These are phyloP conservation scores for Penicillium steckii DNA, from an alignment of 495 filamentous ascomycete genomes.

Conservation along the genomic window DNA sequence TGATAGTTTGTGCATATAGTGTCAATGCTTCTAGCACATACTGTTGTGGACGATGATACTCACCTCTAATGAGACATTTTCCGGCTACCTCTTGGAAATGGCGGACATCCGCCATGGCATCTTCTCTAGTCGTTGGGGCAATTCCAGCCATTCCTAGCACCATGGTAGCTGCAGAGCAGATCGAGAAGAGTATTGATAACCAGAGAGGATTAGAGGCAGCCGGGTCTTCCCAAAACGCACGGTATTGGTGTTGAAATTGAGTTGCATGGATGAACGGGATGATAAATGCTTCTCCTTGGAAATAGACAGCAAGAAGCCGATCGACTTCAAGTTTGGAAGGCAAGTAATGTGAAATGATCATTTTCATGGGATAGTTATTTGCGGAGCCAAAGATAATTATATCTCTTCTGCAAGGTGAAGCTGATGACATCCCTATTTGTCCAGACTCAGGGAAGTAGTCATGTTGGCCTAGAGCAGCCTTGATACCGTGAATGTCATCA, in stretches of 20 bases:
- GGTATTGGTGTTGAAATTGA: slow-evolving; percentile 4
- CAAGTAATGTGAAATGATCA: not conserved
- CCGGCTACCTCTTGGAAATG: slow-evolving; percentile 6
- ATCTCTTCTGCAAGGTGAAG: not conserved
- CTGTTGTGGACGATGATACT: slow-evolving; percentile 14
- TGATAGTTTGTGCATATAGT: slow-evolving; percentile 19
- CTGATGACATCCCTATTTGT: not conserved
- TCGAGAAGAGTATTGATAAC: slow-evolving; percentile 6
- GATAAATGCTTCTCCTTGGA: slow-evolving; percentile 1
- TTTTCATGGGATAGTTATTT: not conserved
- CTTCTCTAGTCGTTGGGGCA: not conserved
- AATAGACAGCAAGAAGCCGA: slow-evolving; percentile 2
- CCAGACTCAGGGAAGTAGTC: not conserved
- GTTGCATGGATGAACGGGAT: slow-evolving; percentile 2
- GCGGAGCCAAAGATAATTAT: slow-evolving; percentile 1
- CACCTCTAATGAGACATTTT: slow-evolving; percentile 1
- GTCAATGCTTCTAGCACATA: slow-evolving; percentile 19
- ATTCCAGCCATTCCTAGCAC: not conserved
- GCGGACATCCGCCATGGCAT: not conserved
- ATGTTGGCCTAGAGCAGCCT: not conserved
- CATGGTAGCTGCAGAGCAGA: not conserved
- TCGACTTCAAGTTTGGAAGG: slow-evolving; percentile 1
- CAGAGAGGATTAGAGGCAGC: not conserved
- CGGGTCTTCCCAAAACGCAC: slow-evolving; percentile 3
- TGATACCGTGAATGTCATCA: slow-evolving; percentile 9